These are phyloP conservation scores for Chlorella sp. DNA, from an alignment of 139 green algal species.

Conservation along the genomic window DNA sequence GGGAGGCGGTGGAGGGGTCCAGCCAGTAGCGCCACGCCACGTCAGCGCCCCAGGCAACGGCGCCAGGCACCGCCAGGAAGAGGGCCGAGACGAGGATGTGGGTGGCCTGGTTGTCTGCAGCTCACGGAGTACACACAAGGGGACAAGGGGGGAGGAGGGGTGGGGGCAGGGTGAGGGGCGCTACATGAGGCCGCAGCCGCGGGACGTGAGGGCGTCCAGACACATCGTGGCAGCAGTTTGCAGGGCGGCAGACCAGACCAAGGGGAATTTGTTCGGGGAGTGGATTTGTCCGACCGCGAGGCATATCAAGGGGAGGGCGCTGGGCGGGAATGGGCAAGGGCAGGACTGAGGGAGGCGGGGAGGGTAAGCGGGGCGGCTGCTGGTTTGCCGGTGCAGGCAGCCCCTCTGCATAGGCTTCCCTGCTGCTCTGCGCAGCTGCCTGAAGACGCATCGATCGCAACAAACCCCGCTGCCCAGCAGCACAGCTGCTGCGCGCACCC, in stretches of 20 bases:
- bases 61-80: constrained; percentile 57
- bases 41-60: constrained; percentile 56
- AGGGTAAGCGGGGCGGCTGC: not conserved
- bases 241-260: not conserved
- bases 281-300: too few relatives aligned
- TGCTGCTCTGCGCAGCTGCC: too few relatives aligned
- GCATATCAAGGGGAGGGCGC: too few relatives aligned
- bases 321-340: not conserved
- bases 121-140: not conserved
- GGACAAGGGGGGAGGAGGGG: not conserved
- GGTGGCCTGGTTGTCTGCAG: constrained; percentile 5
- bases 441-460: too few relatives aligned
- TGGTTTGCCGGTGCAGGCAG: not conserved
- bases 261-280: too few relatives aligned
- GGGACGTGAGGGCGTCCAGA: not conserved
- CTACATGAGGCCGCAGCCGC: too few relatives aligned
- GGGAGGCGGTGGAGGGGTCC: not conserved
- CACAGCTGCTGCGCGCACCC: not conserved
- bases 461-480: too few relatives aligned
- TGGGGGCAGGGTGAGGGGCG: not conserved
- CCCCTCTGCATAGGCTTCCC: not conserved
- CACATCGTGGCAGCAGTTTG: not conserved
- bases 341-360: not conserved
- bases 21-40: constrained; percentile 6
- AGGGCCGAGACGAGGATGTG: constrained; percentile 54